Base-by-base conservation (phyloP, 2,329 filamentous ascomycete genomes). In the Penicillium sp. region DNA sequence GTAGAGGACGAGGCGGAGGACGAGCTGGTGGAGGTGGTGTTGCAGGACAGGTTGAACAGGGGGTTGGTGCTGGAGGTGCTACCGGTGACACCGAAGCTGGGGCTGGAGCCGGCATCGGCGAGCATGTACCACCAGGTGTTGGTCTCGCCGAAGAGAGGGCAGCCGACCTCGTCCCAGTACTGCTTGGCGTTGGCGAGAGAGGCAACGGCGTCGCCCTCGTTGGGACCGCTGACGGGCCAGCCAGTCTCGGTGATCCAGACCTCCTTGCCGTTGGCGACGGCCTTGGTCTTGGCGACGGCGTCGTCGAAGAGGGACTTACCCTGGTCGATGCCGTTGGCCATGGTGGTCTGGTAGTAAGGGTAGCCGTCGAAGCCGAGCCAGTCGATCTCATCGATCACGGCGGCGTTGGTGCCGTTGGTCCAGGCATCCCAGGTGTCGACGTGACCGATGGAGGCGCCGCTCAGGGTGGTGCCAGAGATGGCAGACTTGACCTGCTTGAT, bases 181-280 rank as follows among this genome's bases (percentile, higher is more conserved):
- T 78, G 85, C 81, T 91, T 84, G 47, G 93, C 91, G 73, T 94
- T 93, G 57, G 84, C 80, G 35, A 80, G 65, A 38, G 82, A 88
- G 6, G 93, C 83, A 10, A 89, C 83, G 44, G 87, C 91, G 53
- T 85, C 74, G 68, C 88, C 88, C 64, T 84, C 79, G 1, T 80
- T 83, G 66, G 85, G 80, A 59, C 92, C 93, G 70, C 83, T 87
- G 57, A 93, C 87, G 53, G 93, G 92, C 87, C 91, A 95, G 67
- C 93, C 93, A 17, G 92, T 95, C 84, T 96, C 92, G 30, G 92
- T 95, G 65, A 96, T 85, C 91, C 91, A 95, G 69, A 96, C 85
- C 19, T 86, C 82, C 84, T 93, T 94, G 73, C 85, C 86, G 38
- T 83, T 81, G 38, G 86, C 83, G 49, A 82, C 88, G 17, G 74